A percentile compares a stretch with the other conserved stretches of the same genome.
These are phyloP conservation scores for Candida nitratophila DNA, from an alignment of 805 yeast species.

Conservation along the genomic window DNA sequence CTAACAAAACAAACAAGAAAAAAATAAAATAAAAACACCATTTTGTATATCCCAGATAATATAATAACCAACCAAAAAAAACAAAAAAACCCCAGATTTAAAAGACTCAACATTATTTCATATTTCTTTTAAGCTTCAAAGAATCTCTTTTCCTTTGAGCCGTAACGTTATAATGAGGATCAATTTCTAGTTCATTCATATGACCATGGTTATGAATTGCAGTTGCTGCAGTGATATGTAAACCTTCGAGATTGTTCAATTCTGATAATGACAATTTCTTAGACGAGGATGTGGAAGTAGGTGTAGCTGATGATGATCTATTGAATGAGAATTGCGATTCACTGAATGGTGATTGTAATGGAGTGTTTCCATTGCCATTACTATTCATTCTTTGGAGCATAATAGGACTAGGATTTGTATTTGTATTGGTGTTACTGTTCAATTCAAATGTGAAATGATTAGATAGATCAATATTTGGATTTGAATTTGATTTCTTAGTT, in stretches of 20 bases:
- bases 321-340: constrained; percentile 1
- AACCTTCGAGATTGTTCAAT: background rate
- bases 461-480: background rate
- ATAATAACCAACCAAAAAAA: no score
- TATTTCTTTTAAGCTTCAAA: constrained; percentile 38
- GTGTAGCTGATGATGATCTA: background rate
- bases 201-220: background rate
- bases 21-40: no score
- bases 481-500: background rate
- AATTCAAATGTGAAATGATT: constrained; percentile 3
- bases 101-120: no score
- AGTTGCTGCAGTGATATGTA: background rate
- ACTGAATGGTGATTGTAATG: constrained; percentile 1
- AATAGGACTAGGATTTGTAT: no score
- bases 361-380: background rate
- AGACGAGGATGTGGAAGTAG: no score
- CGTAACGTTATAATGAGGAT: constrained; percentile 35
- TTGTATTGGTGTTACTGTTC: background rate
- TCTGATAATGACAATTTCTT: no score
- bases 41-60: no score
- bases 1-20: no score
- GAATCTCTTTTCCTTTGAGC: constrained; percentile 47
- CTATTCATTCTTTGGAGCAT: background rate
- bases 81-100: no score
- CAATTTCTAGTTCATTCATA: constrained; percentile 17